These are phyloP conservation scores for Nakazawaea ambrosiae DNA, from an alignment of 805 yeast genomes.

Conservation along the genomic window DNA sequence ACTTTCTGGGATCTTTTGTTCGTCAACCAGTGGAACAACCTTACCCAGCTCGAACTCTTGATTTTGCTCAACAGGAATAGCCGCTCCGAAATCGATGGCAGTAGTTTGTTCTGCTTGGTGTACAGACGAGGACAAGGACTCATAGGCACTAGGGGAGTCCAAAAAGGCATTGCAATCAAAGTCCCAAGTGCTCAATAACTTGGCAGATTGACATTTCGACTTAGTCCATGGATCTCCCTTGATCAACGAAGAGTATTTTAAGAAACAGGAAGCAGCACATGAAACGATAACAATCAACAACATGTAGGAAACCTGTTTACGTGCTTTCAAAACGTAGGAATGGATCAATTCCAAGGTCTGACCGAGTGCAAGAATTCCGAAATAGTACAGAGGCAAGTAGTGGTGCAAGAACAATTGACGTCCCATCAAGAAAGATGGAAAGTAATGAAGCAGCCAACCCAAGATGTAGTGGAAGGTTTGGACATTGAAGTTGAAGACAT, in stretches of 20 bases:
- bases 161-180: constrained; percentile 67
- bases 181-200: constrained; percentile 72
- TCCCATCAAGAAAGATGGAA: constrained; percentile 43
- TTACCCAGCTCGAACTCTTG: constrained; percentile 3
- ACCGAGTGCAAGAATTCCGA: constrained; percentile 31
- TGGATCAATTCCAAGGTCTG: constrained; percentile 24
- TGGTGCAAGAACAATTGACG: constrained; percentile 35
- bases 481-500: constrained; percentile 56
- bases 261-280: constrained; percentile 47
- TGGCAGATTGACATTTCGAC: constrained; percentile 52
- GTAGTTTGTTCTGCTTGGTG: constrained; percentile 3
- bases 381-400: constrained; percentile 44
- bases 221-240: constrained; percentile 81
- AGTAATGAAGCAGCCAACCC: constrained; percentile 61
- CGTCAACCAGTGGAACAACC: not conserved
- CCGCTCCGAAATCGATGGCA: constrained; percentile 2
- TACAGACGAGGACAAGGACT: not conserved
- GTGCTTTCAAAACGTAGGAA: constrained; percentile 24
- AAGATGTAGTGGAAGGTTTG: constrained; percentile 53
- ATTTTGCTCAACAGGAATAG: constrained; percentile 5
- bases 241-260: constrained; percentile 60
- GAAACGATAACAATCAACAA: constrained; percentile 42
- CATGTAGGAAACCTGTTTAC: constrained; percentile 36
- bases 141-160: constrained; percentile 20
- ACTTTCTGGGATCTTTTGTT: constrained; percentile 8